Base-by-base conservation (phyloP, 2,329 filamentous ascomycete species). In the Talaromyces sp. region DNA sequence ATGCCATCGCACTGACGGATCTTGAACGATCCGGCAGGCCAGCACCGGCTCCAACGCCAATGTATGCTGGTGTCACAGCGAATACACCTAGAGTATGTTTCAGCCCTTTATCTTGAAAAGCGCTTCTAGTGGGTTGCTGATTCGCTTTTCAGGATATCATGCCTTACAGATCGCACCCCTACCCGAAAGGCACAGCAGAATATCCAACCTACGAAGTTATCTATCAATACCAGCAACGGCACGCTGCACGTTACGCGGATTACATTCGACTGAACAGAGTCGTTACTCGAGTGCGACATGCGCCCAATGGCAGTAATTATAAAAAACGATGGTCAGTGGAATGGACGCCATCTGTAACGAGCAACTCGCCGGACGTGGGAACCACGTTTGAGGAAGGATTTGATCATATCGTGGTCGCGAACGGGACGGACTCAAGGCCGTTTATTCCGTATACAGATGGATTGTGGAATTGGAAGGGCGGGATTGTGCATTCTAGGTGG, bases 221-320 rank as follows among this genome's bases (percentile, higher is more conserved):
- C 54, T 57, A 57, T 31, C 54, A 57, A 41, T 57, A 57, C 16
- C 54, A 57, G 27, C 6, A 57, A 57, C 35, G 10, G 54, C 54
- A 57, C 19, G 54, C 54, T 41, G 54, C 54, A 9, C 54, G 35
- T 19, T 57, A 57, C 54, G 11, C 13, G 3, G 54, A 57, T 7
- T 41, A 57, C 54, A 57, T 57, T 16, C 54, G 54, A 27, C 33
- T 57, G n/a, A 57, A 57, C 39, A 57, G 54, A 22, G 54, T 57
- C 4, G 54, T 57, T 9, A 57, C 54, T 19, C 35, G 54, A 39
- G 54, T 57, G 33, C 33, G 54, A 31, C 54, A 57, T 41, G 14
- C 54, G 24, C 33, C 54, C n/a, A 8, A 57, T 22, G 35, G 13
- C n/a, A 57, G 54, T 57, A 37, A 13, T 10, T 19, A 39, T 27